Conservation (phyloP, 176 grass and related monocot genomes). For the Microstegium vimineum region DNA sequence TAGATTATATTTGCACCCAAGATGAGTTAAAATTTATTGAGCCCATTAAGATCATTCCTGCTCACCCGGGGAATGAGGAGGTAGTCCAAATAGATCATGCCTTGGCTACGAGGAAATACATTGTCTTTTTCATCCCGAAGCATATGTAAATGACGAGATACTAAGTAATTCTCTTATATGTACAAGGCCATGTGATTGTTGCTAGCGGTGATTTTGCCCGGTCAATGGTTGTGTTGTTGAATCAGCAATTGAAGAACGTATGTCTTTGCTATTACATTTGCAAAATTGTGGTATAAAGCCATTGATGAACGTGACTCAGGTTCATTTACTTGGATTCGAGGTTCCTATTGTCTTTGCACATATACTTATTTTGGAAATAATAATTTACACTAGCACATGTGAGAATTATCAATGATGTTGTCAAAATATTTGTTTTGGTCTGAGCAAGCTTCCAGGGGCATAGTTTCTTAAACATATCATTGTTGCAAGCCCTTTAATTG, state of each 20-base stretch:
- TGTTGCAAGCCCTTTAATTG: neutral
- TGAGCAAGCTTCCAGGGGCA: neutral
- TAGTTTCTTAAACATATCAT: neutral
- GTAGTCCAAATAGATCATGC: too few relatives aligned
- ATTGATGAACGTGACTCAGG: neutral
- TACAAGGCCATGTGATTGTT: too few relatives aligned
- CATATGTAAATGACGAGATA: too few relatives aligned
- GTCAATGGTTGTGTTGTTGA: constrained; percentile 76
- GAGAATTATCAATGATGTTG: neutral
- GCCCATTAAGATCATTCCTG: too few relatives aligned
- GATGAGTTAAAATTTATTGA: too few relatives aligned
- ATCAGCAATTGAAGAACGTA: constrained; percentile 55
- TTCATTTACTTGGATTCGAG: neutral
- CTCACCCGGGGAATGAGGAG: too few relatives aligned
- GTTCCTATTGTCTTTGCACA: neutral
- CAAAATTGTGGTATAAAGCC: neutral
- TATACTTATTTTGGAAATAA: neutral
- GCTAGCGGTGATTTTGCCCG: constrained; percentile 91
- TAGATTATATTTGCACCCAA: too few relatives aligned
- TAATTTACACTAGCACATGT: neutral
- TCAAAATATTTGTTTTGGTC: neutral
- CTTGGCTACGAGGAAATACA: too few relatives aligned
- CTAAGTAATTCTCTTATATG: too few relatives aligned
- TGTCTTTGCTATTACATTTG: neutral
- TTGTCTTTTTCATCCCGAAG: too few relatives aligned